Base-by-base conservation (phyloP, 352 stramenopile species). In the Chrysophaeum taylorii region DNA sequence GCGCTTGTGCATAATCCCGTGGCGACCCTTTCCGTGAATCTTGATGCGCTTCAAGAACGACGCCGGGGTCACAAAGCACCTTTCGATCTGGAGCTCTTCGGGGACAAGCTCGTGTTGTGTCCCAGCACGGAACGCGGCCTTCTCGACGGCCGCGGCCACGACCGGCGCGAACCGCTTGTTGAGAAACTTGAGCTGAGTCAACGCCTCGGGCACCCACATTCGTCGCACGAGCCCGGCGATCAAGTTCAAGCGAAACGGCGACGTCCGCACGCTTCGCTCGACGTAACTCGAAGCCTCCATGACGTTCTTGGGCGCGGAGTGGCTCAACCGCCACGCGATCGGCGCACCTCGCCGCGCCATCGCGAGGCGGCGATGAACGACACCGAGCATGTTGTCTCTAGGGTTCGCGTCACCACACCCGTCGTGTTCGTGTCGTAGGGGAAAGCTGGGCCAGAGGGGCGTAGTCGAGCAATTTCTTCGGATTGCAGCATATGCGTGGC, bases 41-140 rank as follows among this genome's bases (percentile, higher is more conserved):
- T 52, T 68, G 45, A 72, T 48, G 4, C 68, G 38, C 50, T 72
- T 72, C 14, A 72, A 23, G 52, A 53, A 67, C 18, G 45, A 48
- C 18, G 52, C 68, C 1, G 25, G n/a, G 4, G 52, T 68, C 7
- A 72, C 52, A 53, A 72, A 72, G 50, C 0, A 1, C 16, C 64
- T 45, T 27, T 50, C 43, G 0, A 72, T 29, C 2, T 67, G 4
- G 4, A 72, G n/a, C 18, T 66, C 33, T 25, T 64, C 68, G 37
- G 68, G 68, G 15, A 69, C 64, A 16, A 72, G 68, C 35, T 72
- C 50, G 50, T 72, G 64, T 31, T 50, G 1, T 4, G 45, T 64
- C 5, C 50, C 68, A 23, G 68, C 68, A 38, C 61, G 64, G 33
- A 52, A 35, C 18, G 35, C 45, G 23, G 25, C 38, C 39, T 23